phyloP scores from a whole-genome alignment of 768 basidiomycete species.

The Kwoniella sp. region DNA sequence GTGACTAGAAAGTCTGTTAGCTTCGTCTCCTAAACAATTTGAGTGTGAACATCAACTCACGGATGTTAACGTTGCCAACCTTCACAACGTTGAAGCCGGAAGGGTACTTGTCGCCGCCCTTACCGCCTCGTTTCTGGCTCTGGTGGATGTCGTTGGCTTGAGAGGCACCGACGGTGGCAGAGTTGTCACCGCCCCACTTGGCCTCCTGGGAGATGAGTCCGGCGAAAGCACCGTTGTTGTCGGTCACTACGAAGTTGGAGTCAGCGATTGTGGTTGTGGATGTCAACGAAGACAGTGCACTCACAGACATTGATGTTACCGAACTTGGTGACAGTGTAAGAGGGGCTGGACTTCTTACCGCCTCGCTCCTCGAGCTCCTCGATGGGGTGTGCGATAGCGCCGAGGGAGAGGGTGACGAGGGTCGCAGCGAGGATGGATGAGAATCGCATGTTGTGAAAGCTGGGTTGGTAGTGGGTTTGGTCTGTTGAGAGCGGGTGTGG shows the following conservation, averaged over 20 bases:
- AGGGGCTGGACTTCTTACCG: slow-evolving; percentile 1
- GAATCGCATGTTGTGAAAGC: slow-evolving; percentile 14
- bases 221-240: slow-evolving; percentile 19
- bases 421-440: slow-evolving; percentile 17
- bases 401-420: slow-evolving; percentile 18
- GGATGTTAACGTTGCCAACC: neutral
- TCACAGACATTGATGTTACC: slow-evolving; percentile 17
- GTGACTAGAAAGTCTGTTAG: neutral
- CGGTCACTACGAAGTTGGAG: slow-evolving; percentile 1
- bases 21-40: too few relatives aligned
- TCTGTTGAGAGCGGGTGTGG: too few relatives aligned
- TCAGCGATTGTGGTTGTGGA: neutral
- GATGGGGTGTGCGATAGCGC: slow-evolving; percentile 14
- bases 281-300: slow-evolving; percentile 2
- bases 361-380: slow-evolving; percentile 19
- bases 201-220: slow-evolving; percentile 1
- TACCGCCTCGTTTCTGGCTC: neutral
- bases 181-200: slow-evolving; percentile 1
- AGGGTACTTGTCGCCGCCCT: neutral
- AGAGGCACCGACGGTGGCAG: neutral
- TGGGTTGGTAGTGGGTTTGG: neutral
- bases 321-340: slow-evolving; percentile 8
- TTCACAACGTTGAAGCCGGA: neutral
- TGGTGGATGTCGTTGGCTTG: neutral
- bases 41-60: too few relatives aligned